phyloP scores from a whole-genome alignment of 179 eudicot species.

The Gypsophila paniculata region DNA sequence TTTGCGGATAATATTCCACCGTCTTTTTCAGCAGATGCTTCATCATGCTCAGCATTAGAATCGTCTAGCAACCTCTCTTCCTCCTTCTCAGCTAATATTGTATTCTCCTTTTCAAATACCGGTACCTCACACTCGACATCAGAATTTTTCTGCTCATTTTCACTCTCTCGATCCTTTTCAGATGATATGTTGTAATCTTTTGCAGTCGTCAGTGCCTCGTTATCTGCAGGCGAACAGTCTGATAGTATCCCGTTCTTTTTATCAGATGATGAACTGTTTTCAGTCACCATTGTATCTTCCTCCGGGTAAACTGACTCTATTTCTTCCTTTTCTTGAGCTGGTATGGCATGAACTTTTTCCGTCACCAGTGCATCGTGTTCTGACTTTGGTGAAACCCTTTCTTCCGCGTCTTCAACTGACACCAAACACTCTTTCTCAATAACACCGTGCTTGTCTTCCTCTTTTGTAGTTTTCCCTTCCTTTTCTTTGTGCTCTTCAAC shows the following conservation, averaged over 20 bases:
- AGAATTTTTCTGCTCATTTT: background rate
- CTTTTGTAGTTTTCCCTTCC: slow-evolving; percentile 1
- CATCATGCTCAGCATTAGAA: slow-evolving; percentile 30
- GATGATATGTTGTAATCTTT: slow-evolving; percentile 8
- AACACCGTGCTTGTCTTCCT: background rate
- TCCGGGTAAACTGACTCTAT: slow-evolving; percentile 19
- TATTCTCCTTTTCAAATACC: background rate
- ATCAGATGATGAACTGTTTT: background rate
- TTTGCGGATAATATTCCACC: slow-evolving; percentile 17
- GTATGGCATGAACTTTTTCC: slow-evolving; percentile 1
- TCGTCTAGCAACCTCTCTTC: slow-evolving; percentile 22
- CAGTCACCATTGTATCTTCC: background rate
- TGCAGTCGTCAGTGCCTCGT: background rate
- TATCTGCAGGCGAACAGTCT: slow-evolving; percentile 11
- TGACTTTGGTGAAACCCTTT: background rate
- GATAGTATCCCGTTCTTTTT: slow-evolving; percentile 8
- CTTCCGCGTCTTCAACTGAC: slow-evolving; percentile 2
- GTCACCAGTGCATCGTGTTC: background rate
- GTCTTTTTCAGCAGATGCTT: slow-evolving; percentile 24
- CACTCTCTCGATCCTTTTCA: slow-evolving; percentile 4
- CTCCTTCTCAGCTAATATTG: background rate
- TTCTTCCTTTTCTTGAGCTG: slow-evolving; percentile 25
- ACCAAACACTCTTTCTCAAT: slow-evolving; percentile 9
- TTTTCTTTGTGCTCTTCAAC: background rate
- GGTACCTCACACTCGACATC: background rate